Evolutionary conservation across 2,329 filamentous ascomycete species (phyloP).

Genomic region (Phaeosphaeriaceae sp.): DNA sequence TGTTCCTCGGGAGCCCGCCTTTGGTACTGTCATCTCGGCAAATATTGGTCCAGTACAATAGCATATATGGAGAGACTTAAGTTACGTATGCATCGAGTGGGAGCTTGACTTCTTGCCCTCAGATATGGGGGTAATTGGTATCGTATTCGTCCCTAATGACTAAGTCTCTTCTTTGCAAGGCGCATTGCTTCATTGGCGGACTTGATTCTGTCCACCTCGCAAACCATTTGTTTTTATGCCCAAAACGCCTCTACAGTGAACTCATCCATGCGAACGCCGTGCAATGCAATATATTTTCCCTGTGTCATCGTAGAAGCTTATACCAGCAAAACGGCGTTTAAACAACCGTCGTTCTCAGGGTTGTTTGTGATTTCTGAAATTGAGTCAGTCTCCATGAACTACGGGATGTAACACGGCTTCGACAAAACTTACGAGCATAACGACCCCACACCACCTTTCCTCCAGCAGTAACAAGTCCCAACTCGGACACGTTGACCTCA

Average conservation of each 20-base stretch:
- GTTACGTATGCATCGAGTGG: too few relatives aligned
- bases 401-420: background rate
- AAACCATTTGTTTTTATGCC: background rate
- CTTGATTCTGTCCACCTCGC: background rate
- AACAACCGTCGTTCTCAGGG: slow-evolving; percentile 48
- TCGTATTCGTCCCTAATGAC: background rate
- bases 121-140: background rate
- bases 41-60: too few relatives aligned
- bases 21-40: too few relatives aligned
- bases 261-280: slow-evolving; percentile 11
- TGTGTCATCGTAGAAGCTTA: slow-evolving; percentile 20
- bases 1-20: too few relatives aligned
- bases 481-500: slow-evolving; percentile 91
- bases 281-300: slow-evolving; percentile 15
- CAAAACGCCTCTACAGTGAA: background rate
- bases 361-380: slow-evolving; percentile 43
- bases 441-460: slow-evolving; percentile 70
- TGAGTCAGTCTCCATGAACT: slow-evolving; percentile 1
- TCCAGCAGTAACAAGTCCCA: slow-evolving; percentile 87
- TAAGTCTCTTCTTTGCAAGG: background rate
- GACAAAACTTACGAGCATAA: slow-evolving; percentile 35
- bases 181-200: slow-evolving; percentile 1
- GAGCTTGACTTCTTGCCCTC: background rate
- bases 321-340: slow-evolving; percentile 47
- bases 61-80: too few relatives aligned